phyloP scores from a whole-genome alignment of 805 yeast genomes.

The Yamadazyma nakazawae region DNA sequence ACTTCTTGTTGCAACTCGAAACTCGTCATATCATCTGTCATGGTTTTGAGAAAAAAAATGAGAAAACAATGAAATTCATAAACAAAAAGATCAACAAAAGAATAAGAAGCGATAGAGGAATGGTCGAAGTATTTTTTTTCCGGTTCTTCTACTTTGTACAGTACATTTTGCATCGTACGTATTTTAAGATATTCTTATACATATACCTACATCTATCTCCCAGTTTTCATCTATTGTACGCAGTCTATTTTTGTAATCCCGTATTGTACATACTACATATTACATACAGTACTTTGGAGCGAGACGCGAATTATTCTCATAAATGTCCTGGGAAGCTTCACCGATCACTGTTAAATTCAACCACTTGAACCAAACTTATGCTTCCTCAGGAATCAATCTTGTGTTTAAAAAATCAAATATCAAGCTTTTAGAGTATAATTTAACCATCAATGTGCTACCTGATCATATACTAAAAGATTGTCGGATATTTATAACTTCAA shows the following conservation, averaged over 20 bases:
- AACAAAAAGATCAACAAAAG: too few species aligned
- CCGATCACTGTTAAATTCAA: conserved; percentile 20
- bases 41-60: not conserved
- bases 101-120: too few species aligned
- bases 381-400: conserved; percentile 21
- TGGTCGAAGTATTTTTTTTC: too few species aligned
- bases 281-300: not conserved
- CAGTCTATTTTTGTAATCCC: too few species aligned
- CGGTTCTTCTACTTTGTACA: too few species aligned
- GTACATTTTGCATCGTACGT: too few species aligned
- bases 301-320: not conserved
- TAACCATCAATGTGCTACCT: conserved; percentile 18
- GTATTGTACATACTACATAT: too few species aligned
- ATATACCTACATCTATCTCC: too few species aligned
- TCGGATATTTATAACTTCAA: conserved; percentile 10
- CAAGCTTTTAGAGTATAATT: conserved; percentile 11
- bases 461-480: conserved; percentile 4
- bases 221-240: too few species aligned
- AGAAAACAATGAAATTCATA: too few species aligned
- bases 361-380: conserved; percentile 9
- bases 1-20: conserved; percentile 10
- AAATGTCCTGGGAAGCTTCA: conserved; percentile 16
- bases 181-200: too few species aligned
- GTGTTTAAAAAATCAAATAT: not conserved
- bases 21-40: conserved; percentile 11